These are phyloP conservation scores for Agaricus blazei DNA, from an alignment of 768 basidiomycete genomes.

Conservation along the genomic window DNA sequence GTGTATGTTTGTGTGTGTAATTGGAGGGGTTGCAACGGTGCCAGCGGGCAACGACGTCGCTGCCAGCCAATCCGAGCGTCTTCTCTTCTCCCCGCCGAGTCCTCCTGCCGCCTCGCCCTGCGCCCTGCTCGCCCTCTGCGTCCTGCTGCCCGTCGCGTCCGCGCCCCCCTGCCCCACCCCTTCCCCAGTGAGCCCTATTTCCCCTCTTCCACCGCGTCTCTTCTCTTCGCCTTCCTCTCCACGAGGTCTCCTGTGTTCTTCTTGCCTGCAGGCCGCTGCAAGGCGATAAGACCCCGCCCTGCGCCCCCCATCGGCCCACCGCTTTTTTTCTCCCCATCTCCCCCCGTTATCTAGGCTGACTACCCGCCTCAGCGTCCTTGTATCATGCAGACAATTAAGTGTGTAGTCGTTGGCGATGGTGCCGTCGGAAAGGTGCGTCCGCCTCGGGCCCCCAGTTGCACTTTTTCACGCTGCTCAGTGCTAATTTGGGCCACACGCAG, in stretches of 20 bases:
- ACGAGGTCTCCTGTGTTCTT: constrained; percentile 32
- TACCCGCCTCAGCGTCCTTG: constrained; percentile 14
- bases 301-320: constrained; percentile 4
- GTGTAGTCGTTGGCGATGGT: constrained; percentile 97
- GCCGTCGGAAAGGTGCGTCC: constrained; percentile 90
- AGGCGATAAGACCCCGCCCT: constrained; percentile 19
- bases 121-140: not conserved
- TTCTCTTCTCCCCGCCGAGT: constrained; percentile 11
- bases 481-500: constrained; percentile 32
- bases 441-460: constrained; percentile 9
- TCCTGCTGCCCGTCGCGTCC: constrained; percentile 6
- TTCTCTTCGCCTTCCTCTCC: constrained; percentile 26
- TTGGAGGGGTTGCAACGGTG: constrained; percentile 41
- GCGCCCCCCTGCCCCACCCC: constrained; percentile 11
- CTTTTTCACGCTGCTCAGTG: constrained; percentile 1
- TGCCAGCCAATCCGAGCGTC: constrained; percentile 17
- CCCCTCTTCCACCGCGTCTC: constrained; percentile 4
- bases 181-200: constrained; percentile 18
- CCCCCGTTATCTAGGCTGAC: constrained; percentile 11
- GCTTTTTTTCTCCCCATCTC: constrained; percentile 14
- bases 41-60: constrained; percentile 34
- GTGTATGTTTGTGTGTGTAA: constrained; percentile 25
- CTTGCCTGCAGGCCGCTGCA: constrained; percentile 18
- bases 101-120: not conserved
- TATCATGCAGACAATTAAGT: constrained; percentile 94